Conservation (phyloP, 2,329 filamentous ascomycete species). For the Aspergillus ochraceus region DNA sequence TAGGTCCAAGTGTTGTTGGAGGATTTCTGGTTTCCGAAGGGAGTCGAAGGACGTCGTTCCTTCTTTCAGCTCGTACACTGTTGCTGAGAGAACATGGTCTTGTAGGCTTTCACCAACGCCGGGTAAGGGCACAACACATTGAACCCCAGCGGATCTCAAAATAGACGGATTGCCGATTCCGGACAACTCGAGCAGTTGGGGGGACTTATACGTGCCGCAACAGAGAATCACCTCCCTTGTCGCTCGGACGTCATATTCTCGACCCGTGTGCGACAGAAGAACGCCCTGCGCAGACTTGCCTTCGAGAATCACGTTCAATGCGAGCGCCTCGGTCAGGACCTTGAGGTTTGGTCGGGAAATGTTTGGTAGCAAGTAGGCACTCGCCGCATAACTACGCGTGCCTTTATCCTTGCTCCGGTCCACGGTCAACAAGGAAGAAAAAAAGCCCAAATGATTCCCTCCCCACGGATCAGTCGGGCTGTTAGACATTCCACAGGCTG, state of each 20-base stretch:
- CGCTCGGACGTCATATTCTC: conserved; percentile 32
- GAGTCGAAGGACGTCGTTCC: conserved; percentile 11
- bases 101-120: conserved; percentile 51
- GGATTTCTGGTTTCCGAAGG: conserved; percentile 1
- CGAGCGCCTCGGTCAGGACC: conserved; percentile 46
- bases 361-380: conserved; percentile 38
- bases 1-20: conserved; percentile 7
- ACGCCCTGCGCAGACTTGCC: conserved; percentile 34
- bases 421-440: conserved; percentile 35
- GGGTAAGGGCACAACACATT: conserved; percentile 42
- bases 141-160: conserved; percentile 40
- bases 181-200: conserved; percentile 60
- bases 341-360: conserved; percentile 43
- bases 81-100: conserved; percentile 35
- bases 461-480: conserved; percentile 28
- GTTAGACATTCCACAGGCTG: neutral
- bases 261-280: conserved; percentile 40
- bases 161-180: conserved; percentile 54
- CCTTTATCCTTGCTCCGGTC: conserved; percentile 25
- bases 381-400: conserved; percentile 39
- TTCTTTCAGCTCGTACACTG: conserved; percentile 15
- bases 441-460: conserved; percentile 36
- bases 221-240: conserved; percentile 57
- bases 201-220: conserved; percentile 59
- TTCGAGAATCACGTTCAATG: conserved; percentile 28